A percentile compares a stretch with the other conserved stretches of the same genome.
phyloP scores from a whole-genome alignment of 306 rosid genomes.

The Rosa lucieae region DNA sequence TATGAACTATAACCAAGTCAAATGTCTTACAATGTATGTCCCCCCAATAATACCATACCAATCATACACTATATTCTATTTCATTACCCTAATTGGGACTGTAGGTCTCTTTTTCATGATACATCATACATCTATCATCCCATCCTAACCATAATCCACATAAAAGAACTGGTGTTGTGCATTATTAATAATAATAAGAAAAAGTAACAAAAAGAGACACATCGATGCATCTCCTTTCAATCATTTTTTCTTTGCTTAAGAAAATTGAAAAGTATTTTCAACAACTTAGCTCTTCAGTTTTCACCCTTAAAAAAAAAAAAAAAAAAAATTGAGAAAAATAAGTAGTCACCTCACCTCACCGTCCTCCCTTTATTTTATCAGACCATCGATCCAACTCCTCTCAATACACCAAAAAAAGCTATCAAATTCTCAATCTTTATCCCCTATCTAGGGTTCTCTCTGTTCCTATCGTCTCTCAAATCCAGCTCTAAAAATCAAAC shows the following conservation, averaged over 20 bases:
- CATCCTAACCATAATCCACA: neutral
- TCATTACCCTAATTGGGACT: neutral
- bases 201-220: neutral
- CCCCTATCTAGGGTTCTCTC: constrained; percentile 60
- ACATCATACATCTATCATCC: neutral
- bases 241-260: neutral
- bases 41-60: neutral
- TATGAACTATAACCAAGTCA: neutral
- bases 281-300: neutral
- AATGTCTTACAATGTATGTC: neutral
- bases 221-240: neutral
- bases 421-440: constrained; percentile 36
- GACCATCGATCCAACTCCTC: constrained; percentile 20
- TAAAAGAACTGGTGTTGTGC: neutral
- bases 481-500: constrained; percentile 33
- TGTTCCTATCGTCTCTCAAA: constrained; percentile 29
- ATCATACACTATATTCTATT: neutral
- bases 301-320: neutral
- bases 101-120: neutral
- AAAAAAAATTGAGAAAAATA: neutral
- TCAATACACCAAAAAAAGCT: constrained; percentile 6
- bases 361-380: constrained; percentile 8
- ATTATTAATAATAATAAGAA: no score
- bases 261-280: neutral
- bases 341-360: constrained; percentile 15